These are phyloP conservation scores for Suillus plorans DNA, from an alignment of 768 basidiomycete genomes.

Conservation along the genomic window DNA sequence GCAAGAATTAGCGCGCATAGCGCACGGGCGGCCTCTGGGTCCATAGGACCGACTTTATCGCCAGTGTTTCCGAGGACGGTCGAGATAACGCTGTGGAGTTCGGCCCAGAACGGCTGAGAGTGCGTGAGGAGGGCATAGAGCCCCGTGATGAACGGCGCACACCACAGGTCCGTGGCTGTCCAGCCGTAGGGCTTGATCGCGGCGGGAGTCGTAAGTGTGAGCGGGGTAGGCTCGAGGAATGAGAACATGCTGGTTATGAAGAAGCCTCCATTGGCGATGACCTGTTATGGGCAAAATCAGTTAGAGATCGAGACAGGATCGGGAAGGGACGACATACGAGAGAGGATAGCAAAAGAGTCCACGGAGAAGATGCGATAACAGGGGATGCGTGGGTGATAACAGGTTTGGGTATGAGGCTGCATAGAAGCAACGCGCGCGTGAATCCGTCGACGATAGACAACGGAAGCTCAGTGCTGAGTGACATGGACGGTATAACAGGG, in stretches of 20 bases:
- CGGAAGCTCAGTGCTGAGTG: conserved; percentile 63
- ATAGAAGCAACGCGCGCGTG: conserved; percentile 75
- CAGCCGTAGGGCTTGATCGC: conserved; percentile 84
- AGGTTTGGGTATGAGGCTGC: conserved; percentile 70
- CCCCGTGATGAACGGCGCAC: conserved; percentile 73
- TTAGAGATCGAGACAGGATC: neutral
- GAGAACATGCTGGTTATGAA: conserved; percentile 75
- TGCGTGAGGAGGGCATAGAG: conserved; percentile 83
- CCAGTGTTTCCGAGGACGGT: conserved; percentile 43
- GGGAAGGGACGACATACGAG: conserved; percentile 44
- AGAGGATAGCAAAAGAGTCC: conserved; percentile 73
- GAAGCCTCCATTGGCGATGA: conserved; percentile 78
- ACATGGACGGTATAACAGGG: conserved; percentile 53
- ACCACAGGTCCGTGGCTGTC: conserved; percentile 85
- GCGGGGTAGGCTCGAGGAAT: conserved; percentile 69
- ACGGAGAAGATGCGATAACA: conserved; percentile 64
- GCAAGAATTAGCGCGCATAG: conserved; percentile 68
- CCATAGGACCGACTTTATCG: conserved; percentile 45
- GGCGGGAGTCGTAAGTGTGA: conserved; percentile 70
- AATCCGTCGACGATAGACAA: conserved; percentile 76
- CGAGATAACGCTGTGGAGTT: conserved; percentile 49
- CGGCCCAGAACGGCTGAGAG: conserved; percentile 82
- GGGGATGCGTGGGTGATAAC: conserved; percentile 54
- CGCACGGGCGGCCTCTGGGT: conserved; percentile 66
- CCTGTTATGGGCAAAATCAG: conserved; percentile 33